Evolutionary conservation across 179 eudicot species (phyloP), one percentile per base, ranked within the genome.

Genomic region (Beta corolliflora): DNA sequence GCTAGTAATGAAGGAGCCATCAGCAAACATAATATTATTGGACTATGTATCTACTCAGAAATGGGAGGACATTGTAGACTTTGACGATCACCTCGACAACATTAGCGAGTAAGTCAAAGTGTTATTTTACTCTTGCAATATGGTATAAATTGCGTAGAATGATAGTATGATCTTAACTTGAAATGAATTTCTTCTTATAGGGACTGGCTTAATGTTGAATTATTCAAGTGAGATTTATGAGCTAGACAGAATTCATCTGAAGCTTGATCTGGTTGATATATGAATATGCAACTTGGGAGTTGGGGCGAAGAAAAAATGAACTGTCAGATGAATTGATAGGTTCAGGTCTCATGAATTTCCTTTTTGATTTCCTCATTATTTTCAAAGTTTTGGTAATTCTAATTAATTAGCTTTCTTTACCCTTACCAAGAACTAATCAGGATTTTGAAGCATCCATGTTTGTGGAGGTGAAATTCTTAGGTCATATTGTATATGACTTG

Each of bases 71-170:
- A 87, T 93, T 23, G 79, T 87, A 36, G 97, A 93, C 80, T 92
- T 93, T 86, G 95, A 93, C 83, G 97, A 93, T 87, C 97, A 93
- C 83, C 94, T 93, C 7, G 90, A 93, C 77, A 93, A 93, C 86
- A 89, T 93, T 77, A 92, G 90, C 94, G 91, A 88, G 97, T 93
- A 86, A 85, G 90, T 31, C 63, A 36, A 54, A 36, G 41, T 60
- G 23, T 64, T 29, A 5, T 60, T 19, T 50, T 16, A 36, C 64
- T 56, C 64, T 5, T 46, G 48, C 13, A 21, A 48, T 21, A 15
- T 73, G 1, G 18, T 44, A 12, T 52, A 55, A 18, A 18, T 44
- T 70, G 73, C 81, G 23, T 1, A 53, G 3, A 61, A 44, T 19
- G 46, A 21, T 61, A 44, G 31, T 61, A 59, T 21, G 21, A 50